phyloP scores from a whole-genome alignment of 2,329 filamentous ascomycete species.

The Aspergillus ruber region DNA sequence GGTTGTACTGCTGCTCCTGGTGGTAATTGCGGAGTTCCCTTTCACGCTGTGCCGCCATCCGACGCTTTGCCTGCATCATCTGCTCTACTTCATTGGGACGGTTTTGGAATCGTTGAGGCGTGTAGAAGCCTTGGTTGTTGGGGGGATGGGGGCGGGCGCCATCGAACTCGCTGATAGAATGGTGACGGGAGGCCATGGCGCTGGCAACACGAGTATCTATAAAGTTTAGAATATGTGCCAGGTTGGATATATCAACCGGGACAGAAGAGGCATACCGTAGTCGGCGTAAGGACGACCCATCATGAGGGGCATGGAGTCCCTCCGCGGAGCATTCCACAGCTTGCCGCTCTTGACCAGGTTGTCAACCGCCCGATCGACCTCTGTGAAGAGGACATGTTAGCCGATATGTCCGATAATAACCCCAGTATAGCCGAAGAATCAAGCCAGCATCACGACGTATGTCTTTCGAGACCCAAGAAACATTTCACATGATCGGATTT shows the following conservation, averaged over 20 bases:
- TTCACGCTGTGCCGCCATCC: conserved; percentile 98
- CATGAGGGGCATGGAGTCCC: conserved; percentile 69
- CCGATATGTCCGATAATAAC: no score
- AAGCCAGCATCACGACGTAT: no score
- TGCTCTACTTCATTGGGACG: conserved; percentile 91
- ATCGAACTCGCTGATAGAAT: conserved; percentile 80
- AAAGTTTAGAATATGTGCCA: neutral
- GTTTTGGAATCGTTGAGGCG: conserved; percentile 83
- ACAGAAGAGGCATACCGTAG: conserved; percentile 50
- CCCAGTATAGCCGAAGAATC: no score
- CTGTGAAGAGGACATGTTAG: conserved; percentile 44
- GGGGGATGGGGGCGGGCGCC: conserved; percentile 66
- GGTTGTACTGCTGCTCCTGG: conserved; percentile 99
- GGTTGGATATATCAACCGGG: neutral
- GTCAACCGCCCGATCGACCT: conserved; percentile 92
- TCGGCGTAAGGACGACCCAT: conserved; percentile 53
- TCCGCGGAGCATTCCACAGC: conserved; percentile 67
- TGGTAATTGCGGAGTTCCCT: conserved; percentile 99
- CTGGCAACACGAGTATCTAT: conserved; percentile 65
- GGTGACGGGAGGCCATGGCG: conserved; percentile 64
- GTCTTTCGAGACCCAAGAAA: no score
- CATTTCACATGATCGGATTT: no score
- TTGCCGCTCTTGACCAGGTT: conserved; percentile 97
- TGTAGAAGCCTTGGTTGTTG: conserved; percentile 90
- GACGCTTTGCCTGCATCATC: conserved; percentile 97